A percentile compares a stretch with the other conserved stretches of the same genome.
Conservation (phyloP, 495 filamentous ascomycete genomes). For the Penicillium psychrofluorescens region DNA sequence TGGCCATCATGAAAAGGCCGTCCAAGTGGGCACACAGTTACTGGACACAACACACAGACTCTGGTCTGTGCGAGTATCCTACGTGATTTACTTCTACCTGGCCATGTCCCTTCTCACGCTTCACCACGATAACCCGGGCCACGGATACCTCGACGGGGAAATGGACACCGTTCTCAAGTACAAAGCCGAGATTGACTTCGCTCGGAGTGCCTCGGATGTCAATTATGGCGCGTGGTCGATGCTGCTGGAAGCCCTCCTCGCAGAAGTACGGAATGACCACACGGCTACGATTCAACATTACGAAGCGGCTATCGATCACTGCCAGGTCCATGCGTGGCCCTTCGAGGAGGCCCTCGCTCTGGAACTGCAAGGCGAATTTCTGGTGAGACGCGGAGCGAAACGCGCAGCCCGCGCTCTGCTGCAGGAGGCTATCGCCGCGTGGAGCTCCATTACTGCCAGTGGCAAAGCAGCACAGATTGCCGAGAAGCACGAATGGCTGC, state of each 20-base stretch:
- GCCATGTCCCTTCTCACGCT: slow-evolving; percentile 58
- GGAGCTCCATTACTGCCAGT: slow-evolving; percentile 63
- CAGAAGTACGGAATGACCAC: slow-evolving; percentile 57
- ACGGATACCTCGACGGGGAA: slow-evolving; percentile 45
- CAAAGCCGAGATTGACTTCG: slow-evolving; percentile 60
- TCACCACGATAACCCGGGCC: slow-evolving; percentile 46
- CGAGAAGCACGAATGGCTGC: slow-evolving; percentile 62
- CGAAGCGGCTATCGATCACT: slow-evolving; percentile 74
- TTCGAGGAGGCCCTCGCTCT: slow-evolving; percentile 76
- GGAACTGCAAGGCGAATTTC: slow-evolving; percentile 66
- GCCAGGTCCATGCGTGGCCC: slow-evolving; percentile 65
- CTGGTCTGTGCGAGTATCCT: slow-evolving; percentile 66
- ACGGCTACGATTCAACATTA: slow-evolving; percentile 56
- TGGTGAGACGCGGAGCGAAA: slow-evolving; percentile 61
- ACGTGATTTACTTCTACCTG: slow-evolving; percentile 61
- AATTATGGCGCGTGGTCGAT: slow-evolving; percentile 77
- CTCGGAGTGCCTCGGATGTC: slow-evolving; percentile 58
- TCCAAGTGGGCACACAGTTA: slow-evolving; percentile 58
- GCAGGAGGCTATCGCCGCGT: slow-evolving; percentile 65
- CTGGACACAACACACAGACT: slow-evolving; percentile 50
- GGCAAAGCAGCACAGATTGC: slow-evolving; percentile 68
- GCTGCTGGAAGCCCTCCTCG: slow-evolving; percentile 64
- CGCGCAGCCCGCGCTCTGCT: slow-evolving; percentile 66
- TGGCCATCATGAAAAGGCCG: slow-evolving; percentile 63
- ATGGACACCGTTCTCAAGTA: slow-evolving; percentile 48